Base-by-base conservation (phyloP, 768 basidiomycete genomes). In the Ramaria sp. region DNA sequence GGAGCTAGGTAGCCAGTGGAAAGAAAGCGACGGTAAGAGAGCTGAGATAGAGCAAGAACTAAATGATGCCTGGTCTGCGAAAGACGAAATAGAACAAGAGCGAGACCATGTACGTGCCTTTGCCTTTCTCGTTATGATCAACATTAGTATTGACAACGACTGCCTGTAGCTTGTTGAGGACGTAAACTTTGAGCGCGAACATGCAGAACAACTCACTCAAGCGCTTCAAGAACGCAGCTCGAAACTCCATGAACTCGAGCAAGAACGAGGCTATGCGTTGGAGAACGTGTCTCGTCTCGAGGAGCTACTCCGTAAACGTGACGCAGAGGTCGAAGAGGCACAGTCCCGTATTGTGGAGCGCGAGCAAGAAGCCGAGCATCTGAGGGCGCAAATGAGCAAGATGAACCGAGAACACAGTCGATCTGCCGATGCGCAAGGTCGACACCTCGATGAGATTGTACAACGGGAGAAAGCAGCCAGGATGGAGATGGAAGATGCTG, bases 31-130 rank as follows among this genome's bases (percentile, higher is more conserved):
- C 64, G 79, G 78, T 63, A 75, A 70, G 66, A 78, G 72, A 60
- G 68, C 67, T 22, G 80, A 83, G 55, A 67, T 85, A 1, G 82
- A 86, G 59, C 68, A 66, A 24, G 77, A 84, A 55, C 59, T 82
- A 19, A 75, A 82, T 48, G 79, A 81, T 55, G 61, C 78, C 2
- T 78, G 74, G 73, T 70, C 71, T 4, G 66, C 71, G 31, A 81
- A 76, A 63, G 80, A 82, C 37, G 73, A 71, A 15, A 64, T 82
- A 13, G 81, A 84, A 64, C 77, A 73, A 60, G 81, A 84, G 64
- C 74, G 72, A 15, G 74, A 73, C 4, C 72, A 80, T 75, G 82
- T 84, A 63, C 27, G 72, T 64, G 41, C 59, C 57, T 39, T 13
- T 22, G 47, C 1, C 34, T 19, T 53, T 53, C 31, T 4, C 22